A percentile compares a stretch with the other conserved stretches of the same genome.
Conservation (phyloP, 225 moss, liverwort and hornwort genomes). For the Pleurozium schreberi region DNA sequence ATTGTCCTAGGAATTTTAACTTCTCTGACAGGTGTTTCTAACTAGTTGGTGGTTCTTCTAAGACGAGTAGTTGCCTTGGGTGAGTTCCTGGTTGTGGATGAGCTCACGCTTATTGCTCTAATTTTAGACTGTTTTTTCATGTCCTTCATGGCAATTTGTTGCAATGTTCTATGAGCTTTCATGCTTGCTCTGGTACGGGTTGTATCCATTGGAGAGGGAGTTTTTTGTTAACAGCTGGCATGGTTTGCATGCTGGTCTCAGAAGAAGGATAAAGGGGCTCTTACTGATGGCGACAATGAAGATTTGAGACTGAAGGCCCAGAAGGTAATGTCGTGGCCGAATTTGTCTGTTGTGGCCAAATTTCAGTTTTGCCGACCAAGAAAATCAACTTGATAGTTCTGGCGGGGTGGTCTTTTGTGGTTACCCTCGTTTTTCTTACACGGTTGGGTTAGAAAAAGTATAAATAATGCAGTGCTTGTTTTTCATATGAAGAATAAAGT, state of each 20-base stretch:
- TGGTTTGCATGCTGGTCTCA: slow-evolving; percentile 6
- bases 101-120: not conserved
- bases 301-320: slow-evolving; percentile 89
- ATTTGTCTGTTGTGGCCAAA: not conserved
- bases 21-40: not conserved
- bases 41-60: not conserved
- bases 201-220: not conserved
- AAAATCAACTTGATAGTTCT: not conserved
- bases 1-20: not conserved
- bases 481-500: not conserved
- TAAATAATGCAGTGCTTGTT: not conserved
- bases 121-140: not conserved
- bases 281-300: slow-evolving; percentile 79
- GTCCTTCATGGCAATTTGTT: not conserved
- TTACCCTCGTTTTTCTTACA: not conserved
- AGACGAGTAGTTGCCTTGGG: not conserved
- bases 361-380: not conserved
- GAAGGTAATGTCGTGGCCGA: slow-evolving; percentile 39
- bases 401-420: not conserved
- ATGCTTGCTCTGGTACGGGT: not conserved
- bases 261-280: slow-evolving; percentile 89
- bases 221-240: not conserved
- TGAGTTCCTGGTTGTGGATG: not conserved
- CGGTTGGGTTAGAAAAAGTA: not conserved
- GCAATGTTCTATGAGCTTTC: not conserved